Evolutionary conservation across 768 basidiomycete genomes (phyloP).

Genomic region (Lactarius vividus): DNA sequence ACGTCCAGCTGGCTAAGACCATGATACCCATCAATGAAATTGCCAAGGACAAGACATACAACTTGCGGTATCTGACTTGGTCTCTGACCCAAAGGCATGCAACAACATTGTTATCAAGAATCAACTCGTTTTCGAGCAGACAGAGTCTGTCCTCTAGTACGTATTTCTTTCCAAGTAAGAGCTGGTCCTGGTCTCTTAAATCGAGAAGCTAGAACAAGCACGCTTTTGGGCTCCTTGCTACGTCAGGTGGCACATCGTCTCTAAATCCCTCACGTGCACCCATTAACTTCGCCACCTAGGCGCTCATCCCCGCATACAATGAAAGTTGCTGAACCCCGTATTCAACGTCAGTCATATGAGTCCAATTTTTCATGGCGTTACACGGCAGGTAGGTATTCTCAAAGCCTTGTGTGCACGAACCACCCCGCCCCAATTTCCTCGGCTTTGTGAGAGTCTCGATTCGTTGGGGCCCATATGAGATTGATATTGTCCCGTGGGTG

Average conservation of each 20-base stretch:
- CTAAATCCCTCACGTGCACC: not conserved
- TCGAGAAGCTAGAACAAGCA: not conserved
- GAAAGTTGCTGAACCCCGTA: constrained; percentile 1
- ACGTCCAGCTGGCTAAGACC: not conserved
- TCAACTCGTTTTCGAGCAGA: constrained; percentile 1
- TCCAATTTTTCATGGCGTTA: constrained; percentile 7
- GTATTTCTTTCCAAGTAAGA: not conserved
- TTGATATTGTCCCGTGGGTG: constrained; percentile 7
- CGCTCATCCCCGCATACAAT: not conserved
- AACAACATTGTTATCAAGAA: constrained; percentile 2
- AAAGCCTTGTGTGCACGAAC: no score
- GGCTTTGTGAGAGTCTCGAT: constrained; percentile 6
- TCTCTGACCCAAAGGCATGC: not conserved
- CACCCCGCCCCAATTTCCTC: not conserved
- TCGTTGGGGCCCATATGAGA: not conserved
- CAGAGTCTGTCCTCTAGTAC: not conserved
- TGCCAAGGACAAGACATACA: not conserved
- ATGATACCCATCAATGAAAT: no score
- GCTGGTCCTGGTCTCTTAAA: not conserved
- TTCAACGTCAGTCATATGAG: constrained; percentile 12
- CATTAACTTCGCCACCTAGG: not conserved
- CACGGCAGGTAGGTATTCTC: not conserved
- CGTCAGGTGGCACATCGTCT: not conserved
- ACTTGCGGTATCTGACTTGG: not conserved
- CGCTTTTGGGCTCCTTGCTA: not conserved